Percentiles rank a stretch among this genome's conserved stretches.
These are phyloP conservation scores for Yarrowia deformans DNA, from an alignment of 805 yeast species.

Conservation along the genomic window DNA sequence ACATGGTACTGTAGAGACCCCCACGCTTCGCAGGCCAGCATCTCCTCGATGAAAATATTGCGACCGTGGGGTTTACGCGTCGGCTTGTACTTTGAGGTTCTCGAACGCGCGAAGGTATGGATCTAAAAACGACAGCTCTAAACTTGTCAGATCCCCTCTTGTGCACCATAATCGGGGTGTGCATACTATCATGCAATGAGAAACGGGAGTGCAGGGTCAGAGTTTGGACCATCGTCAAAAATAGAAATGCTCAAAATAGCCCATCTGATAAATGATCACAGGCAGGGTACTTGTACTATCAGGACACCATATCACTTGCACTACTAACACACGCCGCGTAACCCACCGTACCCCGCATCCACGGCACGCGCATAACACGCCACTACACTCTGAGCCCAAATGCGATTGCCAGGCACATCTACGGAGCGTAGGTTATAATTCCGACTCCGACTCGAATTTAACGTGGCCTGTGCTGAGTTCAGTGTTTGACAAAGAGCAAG, in stretches of 20 bases:
- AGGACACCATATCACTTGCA: too few species aligned
- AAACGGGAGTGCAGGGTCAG: conserved; percentile 2
- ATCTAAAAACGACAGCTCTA: background rate
- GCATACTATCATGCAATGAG: background rate
- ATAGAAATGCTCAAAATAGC: background rate
- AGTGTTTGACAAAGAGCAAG: background rate
- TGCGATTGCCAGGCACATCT: too few species aligned
- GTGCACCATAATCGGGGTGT: conserved; percentile 5
- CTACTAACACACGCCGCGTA: too few species aligned
- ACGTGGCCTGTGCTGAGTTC: background rate
- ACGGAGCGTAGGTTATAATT: background rate
- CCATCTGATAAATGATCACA: too few species aligned
- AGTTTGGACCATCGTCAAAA: conserved; percentile 4
- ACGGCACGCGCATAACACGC: background rate
- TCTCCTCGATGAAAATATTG: too few species aligned
- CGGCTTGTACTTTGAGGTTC: too few species aligned
- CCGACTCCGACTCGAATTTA: background rate
- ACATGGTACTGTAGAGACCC: too few species aligned
- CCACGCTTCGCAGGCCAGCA: too few species aligned
- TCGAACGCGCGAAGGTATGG: background rate
- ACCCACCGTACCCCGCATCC: too few species aligned
- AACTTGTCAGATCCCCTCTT: background rate
- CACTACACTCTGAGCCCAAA: background rate
- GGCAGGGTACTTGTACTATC: too few species aligned
- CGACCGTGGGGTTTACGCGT: too few species aligned